phyloP scores from a whole-genome alignment of 108 stramenopile species.

The Skeletonema tropicum region DNA sequence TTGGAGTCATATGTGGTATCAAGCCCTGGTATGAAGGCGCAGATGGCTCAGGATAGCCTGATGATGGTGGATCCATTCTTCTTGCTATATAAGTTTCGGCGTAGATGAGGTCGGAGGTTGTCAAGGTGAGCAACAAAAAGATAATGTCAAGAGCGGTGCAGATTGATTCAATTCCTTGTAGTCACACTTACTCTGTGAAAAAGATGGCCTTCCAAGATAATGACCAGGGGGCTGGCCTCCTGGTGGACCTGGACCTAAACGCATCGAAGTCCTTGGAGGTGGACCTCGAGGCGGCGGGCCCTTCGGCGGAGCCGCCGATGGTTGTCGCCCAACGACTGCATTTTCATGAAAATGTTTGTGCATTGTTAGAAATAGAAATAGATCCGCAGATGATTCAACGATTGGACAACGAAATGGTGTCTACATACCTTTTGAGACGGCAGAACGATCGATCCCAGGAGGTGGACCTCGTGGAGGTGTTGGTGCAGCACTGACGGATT shows the following conservation, averaged over 20 bases:
- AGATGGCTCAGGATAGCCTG: conserved; percentile 25
- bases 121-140: not conserved
- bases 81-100: not conserved
- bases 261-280: conserved; percentile 54
- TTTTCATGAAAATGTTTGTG: not conserved
- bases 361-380: conserved; percentile 3
- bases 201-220: conserved; percentile 34
- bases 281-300: conserved; percentile 65
- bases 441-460: not conserved
- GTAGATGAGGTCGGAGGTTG: too few species aligned
- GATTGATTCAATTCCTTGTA: not conserved
- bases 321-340: conserved; percentile 28
- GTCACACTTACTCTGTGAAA: conserved; percentile 16
- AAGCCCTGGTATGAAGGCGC: conserved; percentile 14
- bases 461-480: conserved; percentile 11
- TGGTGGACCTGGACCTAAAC: conserved; percentile 34
- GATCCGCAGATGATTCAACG: conserved; percentile 15
- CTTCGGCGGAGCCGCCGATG: conserved; percentile 49
- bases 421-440: conserved; percentile 3
- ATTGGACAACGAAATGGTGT: conserved; percentile 11
- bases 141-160: not conserved
- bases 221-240: conserved; percentile 23
- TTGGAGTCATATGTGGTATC: conserved; percentile 39
- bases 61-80: conserved; percentile 17
- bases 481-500: conserved; percentile 4